These are phyloP conservation scores for Oxytropis ochrocephala DNA, from an alignment of 306 rosid species.

Conservation along the genomic window DNA sequence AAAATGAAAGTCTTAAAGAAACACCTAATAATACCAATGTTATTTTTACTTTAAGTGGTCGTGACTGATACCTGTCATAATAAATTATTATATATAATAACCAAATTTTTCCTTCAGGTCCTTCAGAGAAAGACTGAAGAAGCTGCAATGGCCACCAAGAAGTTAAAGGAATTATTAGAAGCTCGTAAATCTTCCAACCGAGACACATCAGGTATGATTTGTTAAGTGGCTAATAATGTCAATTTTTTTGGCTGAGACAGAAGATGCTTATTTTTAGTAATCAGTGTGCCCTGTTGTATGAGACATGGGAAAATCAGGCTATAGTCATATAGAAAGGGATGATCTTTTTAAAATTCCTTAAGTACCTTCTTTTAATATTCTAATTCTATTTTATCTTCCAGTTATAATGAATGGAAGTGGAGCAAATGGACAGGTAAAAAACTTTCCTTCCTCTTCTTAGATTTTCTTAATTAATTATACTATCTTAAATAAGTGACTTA, in stretches of 20 bases:
- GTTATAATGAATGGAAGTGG: constrained; percentile 66
- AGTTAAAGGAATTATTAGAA: constrained; percentile 90
- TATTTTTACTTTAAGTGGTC: neutral
- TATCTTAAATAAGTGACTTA: constrained; percentile 17
- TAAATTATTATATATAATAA: neutral
- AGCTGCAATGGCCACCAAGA: constrained; percentile 97
- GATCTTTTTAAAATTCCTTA: constrained; percentile 10
- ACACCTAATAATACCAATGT: neutral
- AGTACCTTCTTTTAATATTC: neutral
- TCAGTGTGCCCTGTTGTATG: neutral
- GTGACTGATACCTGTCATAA: neutral
- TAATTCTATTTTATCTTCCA: constrained; percentile 41
- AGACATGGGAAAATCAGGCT: neutral
- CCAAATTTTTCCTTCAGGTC: constrained; percentile 47
- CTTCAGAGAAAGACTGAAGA: constrained; percentile 97
- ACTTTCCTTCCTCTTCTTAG: constrained; percentile 20
- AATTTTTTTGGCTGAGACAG: neutral
- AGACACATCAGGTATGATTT: constrained; percentile 58
- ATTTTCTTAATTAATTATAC: constrained; percentile 11
- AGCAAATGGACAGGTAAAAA: constrained; percentile 65
- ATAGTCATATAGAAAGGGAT: neutral
- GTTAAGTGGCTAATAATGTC: neutral
- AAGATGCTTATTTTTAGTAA: neutral
- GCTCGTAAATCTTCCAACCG: constrained; percentile 92
- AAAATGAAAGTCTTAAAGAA: neutral